These are phyloP conservation scores for Usnea hakonensis DNA, from an alignment of 495 filamentous ascomycete species.

Conservation along the genomic window DNA sequence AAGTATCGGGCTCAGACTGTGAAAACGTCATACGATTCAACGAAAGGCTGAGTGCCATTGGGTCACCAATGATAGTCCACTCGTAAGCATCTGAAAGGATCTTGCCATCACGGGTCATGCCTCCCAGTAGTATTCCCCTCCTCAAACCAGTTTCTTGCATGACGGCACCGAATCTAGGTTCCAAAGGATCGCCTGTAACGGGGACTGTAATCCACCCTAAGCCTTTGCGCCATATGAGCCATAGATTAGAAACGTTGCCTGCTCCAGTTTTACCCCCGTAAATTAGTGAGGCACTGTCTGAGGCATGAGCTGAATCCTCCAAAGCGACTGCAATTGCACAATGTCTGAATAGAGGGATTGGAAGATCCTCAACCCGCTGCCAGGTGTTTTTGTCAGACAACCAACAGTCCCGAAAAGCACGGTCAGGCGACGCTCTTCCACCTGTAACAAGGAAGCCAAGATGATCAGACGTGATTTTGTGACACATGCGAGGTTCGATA, in stretches of 20 bases:
- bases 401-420: slow-evolving; percentile 65
- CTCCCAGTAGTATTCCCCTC: slow-evolving; percentile 58
- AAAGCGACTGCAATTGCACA: slow-evolving; percentile 47
- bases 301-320: slow-evolving; percentile 27
- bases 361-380: slow-evolving; percentile 54
- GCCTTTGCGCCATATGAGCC: slow-evolving; percentile 54
- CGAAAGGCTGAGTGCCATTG: slow-evolving; percentile 8
- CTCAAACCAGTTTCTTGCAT: slow-evolving; percentile 35
- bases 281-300: slow-evolving; percentile 43
- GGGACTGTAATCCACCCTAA: slow-evolving; percentile 45
- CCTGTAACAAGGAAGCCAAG: slow-evolving; percentile 58
- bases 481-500: slow-evolving; percentile 59
- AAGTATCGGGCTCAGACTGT: background rate
- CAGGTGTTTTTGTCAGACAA: slow-evolving; percentile 50
- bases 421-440: slow-evolving; percentile 66
- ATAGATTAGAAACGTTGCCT: slow-evolving; percentile 49
- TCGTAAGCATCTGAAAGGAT: slow-evolving; percentile 50
- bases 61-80: slow-evolving; percentile 40
- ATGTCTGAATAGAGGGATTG: slow-evolving; percentile 64
- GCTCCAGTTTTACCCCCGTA: slow-evolving; percentile 62
- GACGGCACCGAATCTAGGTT: slow-evolving; percentile 54
- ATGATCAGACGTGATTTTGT: slow-evolving; percentile 58
- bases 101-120: slow-evolving; percentile 52
- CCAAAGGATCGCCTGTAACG: slow-evolving; percentile 34
- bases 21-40: slow-evolving; percentile 21